A percentile compares a stretch with the other conserved stretches of the same genome.
phyloP scores from a whole-genome alignment of 2,329 filamentous ascomycete species.

The Ustulina deusta region DNA sequence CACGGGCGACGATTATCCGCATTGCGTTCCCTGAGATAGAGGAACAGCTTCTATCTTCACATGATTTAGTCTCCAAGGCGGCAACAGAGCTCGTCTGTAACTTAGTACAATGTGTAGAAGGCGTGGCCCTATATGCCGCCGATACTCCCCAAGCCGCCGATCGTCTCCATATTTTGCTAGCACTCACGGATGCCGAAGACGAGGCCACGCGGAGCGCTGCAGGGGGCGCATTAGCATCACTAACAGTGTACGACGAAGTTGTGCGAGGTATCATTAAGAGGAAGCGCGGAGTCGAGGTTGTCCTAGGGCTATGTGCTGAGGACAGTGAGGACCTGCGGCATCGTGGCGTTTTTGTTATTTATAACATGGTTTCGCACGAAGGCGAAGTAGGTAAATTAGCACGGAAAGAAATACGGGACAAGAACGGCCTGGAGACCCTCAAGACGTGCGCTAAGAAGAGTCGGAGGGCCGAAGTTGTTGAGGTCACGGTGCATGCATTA shows the following conservation, averaged over 20 bases:
- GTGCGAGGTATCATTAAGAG: slow-evolving; percentile 77
- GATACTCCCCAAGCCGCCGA: slow-evolving; percentile 74
- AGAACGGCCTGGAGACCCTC: slow-evolving; percentile 74
- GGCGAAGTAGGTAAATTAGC: slow-evolving; percentile 73
- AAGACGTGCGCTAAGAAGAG: slow-evolving; percentile 77
- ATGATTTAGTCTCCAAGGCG: slow-evolving; percentile 81
- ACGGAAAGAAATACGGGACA: slow-evolving; percentile 69
- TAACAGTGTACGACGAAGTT: slow-evolving; percentile 82
- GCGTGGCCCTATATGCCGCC: slow-evolving; percentile 76
- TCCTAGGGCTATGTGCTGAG: slow-evolving; percentile 85
- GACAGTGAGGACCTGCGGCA: slow-evolving; percentile 75
- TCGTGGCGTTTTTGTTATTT: slow-evolving; percentile 79
- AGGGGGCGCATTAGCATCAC: slow-evolving; percentile 86
- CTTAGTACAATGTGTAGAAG: slow-evolving; percentile 76
- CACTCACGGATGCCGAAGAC: slow-evolving; percentile 88
- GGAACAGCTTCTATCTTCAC: slow-evolving; percentile 82
- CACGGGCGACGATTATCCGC: slow-evolving; percentile 76
- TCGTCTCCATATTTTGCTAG: slow-evolving; percentile 84
- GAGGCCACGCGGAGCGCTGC: slow-evolving; percentile 82
- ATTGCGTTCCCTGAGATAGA: slow-evolving; percentile 81
- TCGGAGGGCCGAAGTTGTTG: slow-evolving; percentile 75
- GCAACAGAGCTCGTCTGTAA: slow-evolving; percentile 93
- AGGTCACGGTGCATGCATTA: slow-evolving; percentile 77
- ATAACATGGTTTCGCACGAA: slow-evolving; percentile 77
- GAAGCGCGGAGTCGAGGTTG: slow-evolving; percentile 77